phyloP scores from a whole-genome alignment of 768 basidiomycete species.

The Dentipellis fragilis region DNA sequence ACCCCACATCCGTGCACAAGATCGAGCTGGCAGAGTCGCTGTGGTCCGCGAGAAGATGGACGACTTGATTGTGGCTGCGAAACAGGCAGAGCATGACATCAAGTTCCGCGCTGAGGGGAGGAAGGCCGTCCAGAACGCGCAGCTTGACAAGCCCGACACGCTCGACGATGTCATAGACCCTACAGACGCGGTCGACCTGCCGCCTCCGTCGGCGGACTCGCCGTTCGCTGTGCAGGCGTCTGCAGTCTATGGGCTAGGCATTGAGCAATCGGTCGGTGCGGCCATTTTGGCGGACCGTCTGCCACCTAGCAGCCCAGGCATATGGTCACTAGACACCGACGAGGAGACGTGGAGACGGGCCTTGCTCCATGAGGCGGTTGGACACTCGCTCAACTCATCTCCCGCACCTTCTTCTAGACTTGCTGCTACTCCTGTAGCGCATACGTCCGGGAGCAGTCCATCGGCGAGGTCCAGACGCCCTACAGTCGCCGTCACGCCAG shows the following conservation, averaged over 20 bases:
- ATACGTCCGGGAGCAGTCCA: not conserved
- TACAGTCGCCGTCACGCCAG: constrained; percentile 4
- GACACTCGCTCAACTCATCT: constrained; percentile 57
- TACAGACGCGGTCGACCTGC: constrained; percentile 75
- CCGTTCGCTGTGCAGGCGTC: constrained; percentile 72
- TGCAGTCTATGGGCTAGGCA: constrained; percentile 60
- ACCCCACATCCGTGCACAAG: constrained; percentile 4
- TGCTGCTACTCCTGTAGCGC: constrained; percentile 1
- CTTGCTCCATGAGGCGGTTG: constrained; percentile 67
- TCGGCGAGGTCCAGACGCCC: constrained; percentile 5
- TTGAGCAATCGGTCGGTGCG: constrained; percentile 66
- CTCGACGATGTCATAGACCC: constrained; percentile 61
- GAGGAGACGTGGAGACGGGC: constrained; percentile 72
- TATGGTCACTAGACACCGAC: constrained; percentile 40
- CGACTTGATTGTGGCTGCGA: constrained; percentile 59
- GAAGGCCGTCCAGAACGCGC: constrained; percentile 21
- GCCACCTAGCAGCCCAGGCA: constrained; percentile 53
- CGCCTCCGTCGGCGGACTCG: constrained; percentile 56
- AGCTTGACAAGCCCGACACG: not conserved
- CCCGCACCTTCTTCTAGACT: constrained; percentile 34
- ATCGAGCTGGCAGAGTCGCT: constrained; percentile 39
- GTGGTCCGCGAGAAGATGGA: constrained; percentile 78
- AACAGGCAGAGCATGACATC: constrained; percentile 67
- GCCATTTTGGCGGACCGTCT: constrained; percentile 65
- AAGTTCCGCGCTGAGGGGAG: constrained; percentile 45